Evolutionary conservation across 1,284 basidiomycete species (phyloP), one percentile per base, ranked within the genome.

Genomic region (Coniferiporia weirii): DNA sequence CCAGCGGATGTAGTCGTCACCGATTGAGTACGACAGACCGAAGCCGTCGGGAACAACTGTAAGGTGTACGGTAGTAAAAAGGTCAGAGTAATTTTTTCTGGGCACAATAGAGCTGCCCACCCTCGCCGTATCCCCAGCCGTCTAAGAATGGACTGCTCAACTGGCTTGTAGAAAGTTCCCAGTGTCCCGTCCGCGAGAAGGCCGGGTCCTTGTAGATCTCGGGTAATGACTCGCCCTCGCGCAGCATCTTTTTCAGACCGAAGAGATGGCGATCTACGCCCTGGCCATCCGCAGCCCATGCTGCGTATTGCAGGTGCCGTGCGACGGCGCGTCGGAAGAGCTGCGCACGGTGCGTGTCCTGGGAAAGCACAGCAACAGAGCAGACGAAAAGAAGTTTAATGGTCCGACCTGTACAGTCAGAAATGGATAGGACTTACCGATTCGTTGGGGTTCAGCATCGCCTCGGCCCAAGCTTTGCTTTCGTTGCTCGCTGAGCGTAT

Each of bases 101-200:
- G 17, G 17, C 12, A 46, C 27, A 38, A 43, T 59, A 22, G 22
- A 22, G 22, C 58, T 45, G 47, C 72, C 82, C 61, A 91, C 89
- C 93, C 82, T 98, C 93, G 10, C 95, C 95, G 70, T 96, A 98
- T 35, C 96, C 96, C 95, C 96, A 98, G 40, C 94, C 94, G 66
- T 95, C 91, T 52, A 99, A 79, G 72, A 82, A 93, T 61, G 82
- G 81, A 55, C 85, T 89, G 56, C 87, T 90, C 64, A 99, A 78
- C 72, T 98, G 91, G 65, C 87, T 91, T 4, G 96, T 99, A 50
- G 88, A 92, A 64, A 99, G 75, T 73, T 95, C 90, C 97, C 96
- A 99, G 71, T 95, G 91, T 56, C 73, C 84, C 45, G 86, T 90
- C 70, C 79, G 79, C 10, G 76, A 71, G 68, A 83, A 97, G 15